Base-by-base conservation (phyloP, 139 green algal species). In the Coelastrella sp. region DNA sequence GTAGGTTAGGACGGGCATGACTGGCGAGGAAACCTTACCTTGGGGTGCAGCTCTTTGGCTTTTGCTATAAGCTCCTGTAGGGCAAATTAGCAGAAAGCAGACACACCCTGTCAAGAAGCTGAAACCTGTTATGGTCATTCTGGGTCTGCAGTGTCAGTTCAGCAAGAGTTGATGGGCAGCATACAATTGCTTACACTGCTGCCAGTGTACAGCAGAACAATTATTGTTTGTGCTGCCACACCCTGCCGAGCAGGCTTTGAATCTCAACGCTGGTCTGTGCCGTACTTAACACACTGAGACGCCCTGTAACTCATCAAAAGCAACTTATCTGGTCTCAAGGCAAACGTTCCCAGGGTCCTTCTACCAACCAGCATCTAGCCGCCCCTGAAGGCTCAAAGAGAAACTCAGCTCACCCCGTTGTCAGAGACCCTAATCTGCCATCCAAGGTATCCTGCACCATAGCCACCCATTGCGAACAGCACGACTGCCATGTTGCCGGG, bases 401-500 rank as follows among this genome's bases (percentile, higher is more conserved):
- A 47, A 78, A 56, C 23, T 47, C 11, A 78, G 66, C 89, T 61
- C 20, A 92, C 83, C 32, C 81, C 83, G 64, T 96, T 76, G 16
- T 95, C 89, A 16, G 75, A 92, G 3, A 93, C 14, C 13, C 95
- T 92, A 79, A 98, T 95, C 84, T 95, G 90, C 80, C 80, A 86
- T 81, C 96, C 96, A 54, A 97, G 92, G 85, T 97, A 97, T 7
- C 90, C 88, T 19, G 94, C 90, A 19, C 96, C 96, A 85, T 97
- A 97, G 60, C 94, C 95, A 7, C 94, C 95, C 94, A 97, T 97
- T 8, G 95, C 93, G 13, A 93, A 73, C 76, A 96, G 93, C 14
- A 97, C 92, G 5, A 97, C 93, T 7, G 91, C 86, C 96, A 98
- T 98, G 92, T 98, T 98, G 59, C 92, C 93, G 5, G 95, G 92